These are phyloP conservation scores for Wickerhamomyces queroliae DNA, from an alignment of 805 yeast species.

Conservation along the genomic window DNA sequence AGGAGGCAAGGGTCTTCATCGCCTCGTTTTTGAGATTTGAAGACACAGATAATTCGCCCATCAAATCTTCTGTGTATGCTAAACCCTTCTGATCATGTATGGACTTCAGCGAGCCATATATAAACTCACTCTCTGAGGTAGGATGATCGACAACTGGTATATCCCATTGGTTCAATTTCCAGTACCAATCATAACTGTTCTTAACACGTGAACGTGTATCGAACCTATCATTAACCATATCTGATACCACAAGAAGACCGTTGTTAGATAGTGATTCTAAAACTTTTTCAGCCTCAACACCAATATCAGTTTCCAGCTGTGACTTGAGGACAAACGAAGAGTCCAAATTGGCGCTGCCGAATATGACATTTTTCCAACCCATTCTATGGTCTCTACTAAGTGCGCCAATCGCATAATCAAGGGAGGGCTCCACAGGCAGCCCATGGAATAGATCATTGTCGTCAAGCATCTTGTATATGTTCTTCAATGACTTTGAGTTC, in stretches of 20 bases:
- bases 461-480: slow-evolving; percentile 46
- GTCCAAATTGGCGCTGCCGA: slow-evolving; percentile 54
- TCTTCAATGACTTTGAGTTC: slow-evolving; percentile 14
- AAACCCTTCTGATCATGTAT: slow-evolving; percentile 31
- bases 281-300: slow-evolving; percentile 2
- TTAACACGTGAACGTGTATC: slow-evolving; percentile 9
- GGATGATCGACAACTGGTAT: slow-evolving; percentile 41
- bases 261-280: slow-evolving; percentile 37
- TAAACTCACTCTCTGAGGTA: slow-evolving; percentile 34
- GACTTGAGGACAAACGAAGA: slow-evolving; percentile 22
- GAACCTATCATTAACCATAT: slow-evolving; percentile 29
- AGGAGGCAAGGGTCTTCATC: slow-evolving; percentile 5
- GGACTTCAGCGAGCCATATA: slow-evolving; percentile 48
- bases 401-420: slow-evolving; percentile 44
- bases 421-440: slow-evolving; percentile 49
- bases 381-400: slow-evolving; percentile 27
- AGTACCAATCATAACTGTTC: slow-evolving; percentile 52
- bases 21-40: slow-evolving; percentile 6
- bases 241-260: slow-evolving; percentile 58
- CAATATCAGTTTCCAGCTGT: slow-evolving; percentile 4
- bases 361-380: slow-evolving; percentile 39
- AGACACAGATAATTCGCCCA: slow-evolving; percentile 5
- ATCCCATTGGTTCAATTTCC: slow-evolving; percentile 80
- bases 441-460: slow-evolving; percentile 65
- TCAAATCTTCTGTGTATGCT: neutral